phyloP scores from a whole-genome alignment of 225 moss, liverwort and hornwort species.

The Ulota crispa region DNA sequence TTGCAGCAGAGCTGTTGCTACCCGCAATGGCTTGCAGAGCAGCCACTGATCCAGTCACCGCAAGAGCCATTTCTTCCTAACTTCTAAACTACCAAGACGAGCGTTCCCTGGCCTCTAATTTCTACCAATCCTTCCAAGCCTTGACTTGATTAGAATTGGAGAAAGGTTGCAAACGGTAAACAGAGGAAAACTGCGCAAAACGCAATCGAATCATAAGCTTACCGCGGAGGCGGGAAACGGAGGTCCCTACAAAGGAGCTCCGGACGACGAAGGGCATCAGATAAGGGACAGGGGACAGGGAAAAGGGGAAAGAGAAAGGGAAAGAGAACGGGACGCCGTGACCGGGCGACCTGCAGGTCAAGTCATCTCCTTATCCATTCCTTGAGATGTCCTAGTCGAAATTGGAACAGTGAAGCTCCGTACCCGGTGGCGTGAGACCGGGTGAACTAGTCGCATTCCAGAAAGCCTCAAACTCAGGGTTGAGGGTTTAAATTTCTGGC shows the following conservation, averaged over 20 bases:
- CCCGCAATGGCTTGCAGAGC: slow-evolving; percentile 25
- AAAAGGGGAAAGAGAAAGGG: not conserved
- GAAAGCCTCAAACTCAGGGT: too few species aligned
- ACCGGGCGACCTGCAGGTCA: not conserved
- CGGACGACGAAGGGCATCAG: not conserved
- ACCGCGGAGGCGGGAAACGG: not conserved
- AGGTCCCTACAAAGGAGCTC: slow-evolving; percentile 18
- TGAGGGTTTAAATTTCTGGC: too few species aligned
- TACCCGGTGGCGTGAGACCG: not conserved
- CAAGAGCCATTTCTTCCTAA: slow-evolving; percentile 43
- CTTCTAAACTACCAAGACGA: slow-evolving; percentile 21
- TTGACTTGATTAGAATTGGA: not conserved
- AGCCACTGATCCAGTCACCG: slow-evolving; percentile 39
- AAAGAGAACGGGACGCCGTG: not conserved
- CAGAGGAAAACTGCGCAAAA: not conserved
- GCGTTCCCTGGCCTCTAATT: not conserved
- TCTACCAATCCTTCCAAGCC: not conserved
- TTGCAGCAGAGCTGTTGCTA: slow-evolving; percentile 45
- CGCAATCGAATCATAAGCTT: not conserved
- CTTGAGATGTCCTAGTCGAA: not conserved
- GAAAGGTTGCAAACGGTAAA: not conserved
- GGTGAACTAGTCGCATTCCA: not conserved
- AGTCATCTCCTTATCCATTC: slow-evolving; percentile 28
- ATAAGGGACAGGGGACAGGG: slow-evolving; percentile 20
- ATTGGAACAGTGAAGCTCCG: not conserved